A percentile compares a stretch with the other conserved stretches of the same genome.
Conservation (phyloP, 805 yeast genomes). For the Monosporozyma servazzii region DNA sequence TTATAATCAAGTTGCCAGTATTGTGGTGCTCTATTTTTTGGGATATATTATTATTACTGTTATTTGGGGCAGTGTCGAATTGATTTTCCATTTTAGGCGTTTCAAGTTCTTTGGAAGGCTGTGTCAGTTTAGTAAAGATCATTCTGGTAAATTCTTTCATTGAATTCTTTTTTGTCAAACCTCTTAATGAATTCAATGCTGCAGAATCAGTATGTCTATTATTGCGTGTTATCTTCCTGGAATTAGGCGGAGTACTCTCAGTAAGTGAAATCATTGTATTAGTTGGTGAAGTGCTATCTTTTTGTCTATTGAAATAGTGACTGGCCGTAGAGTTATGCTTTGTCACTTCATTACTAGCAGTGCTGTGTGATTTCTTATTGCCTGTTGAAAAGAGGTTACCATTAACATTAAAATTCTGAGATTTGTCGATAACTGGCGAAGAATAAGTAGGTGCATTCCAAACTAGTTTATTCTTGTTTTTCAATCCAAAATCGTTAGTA, state of each 20-base stretch:
- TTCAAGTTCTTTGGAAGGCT: neutral
- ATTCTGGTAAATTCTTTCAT: slow-evolving; percentile 20
- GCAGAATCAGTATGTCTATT: slow-evolving; percentile 11
- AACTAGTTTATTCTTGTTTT: slow-evolving; percentile 5
- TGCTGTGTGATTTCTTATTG: neutral
- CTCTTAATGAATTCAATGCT: slow-evolving; percentile 24
- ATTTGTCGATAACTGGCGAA: slow-evolving; percentile 17
- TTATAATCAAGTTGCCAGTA: slow-evolving; percentile 5
- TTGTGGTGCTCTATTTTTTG: neutral
- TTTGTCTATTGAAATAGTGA: neutral
- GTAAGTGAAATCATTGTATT: neutral
- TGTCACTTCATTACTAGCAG: neutral
- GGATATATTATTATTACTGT: neutral
- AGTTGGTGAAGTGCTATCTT: neutral
- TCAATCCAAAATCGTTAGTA: neutral
- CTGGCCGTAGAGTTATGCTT: neutral
- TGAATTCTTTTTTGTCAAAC: slow-evolving; percentile 15
- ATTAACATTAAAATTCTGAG: slow-evolving; percentile 18
- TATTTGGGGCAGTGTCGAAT: neutral
- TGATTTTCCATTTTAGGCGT: neutral
- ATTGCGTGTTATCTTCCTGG: slow-evolving; percentile 1
- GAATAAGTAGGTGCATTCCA: slow-evolving; percentile 25
- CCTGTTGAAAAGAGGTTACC: slow-evolving; percentile 13
- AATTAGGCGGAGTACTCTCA: neutral
- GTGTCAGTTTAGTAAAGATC: slow-evolving; percentile 14